Evolutionary conservation across 257 asterid species (phyloP).

Genomic region (Solanum rostratum): DNA sequence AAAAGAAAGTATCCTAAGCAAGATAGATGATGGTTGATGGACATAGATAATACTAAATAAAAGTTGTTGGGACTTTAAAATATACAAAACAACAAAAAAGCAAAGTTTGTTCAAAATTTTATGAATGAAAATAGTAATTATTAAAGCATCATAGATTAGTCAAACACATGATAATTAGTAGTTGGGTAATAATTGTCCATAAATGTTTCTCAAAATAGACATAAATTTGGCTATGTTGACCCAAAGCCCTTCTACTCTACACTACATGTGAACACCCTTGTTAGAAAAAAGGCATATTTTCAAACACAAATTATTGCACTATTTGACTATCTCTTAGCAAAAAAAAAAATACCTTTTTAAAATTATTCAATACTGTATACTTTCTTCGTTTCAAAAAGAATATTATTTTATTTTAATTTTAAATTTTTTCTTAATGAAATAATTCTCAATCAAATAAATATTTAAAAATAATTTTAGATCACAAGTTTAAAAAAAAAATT

Average conservation of each 20-base stretch:
- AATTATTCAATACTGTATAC: too few species aligned
- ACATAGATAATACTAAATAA: not conserved
- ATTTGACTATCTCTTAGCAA: not conserved
- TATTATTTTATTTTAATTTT: too few species aligned
- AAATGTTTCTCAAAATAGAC: not conserved
- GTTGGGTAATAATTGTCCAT: not conserved
- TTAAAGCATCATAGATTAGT: not conserved
- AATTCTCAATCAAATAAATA: too few species aligned
- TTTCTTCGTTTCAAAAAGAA: too few species aligned
- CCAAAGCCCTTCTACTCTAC: not conserved
- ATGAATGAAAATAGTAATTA: not conserved
- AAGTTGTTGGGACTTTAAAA: not conserved
- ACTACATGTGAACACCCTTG: not conserved
- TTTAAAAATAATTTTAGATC: too few species aligned
- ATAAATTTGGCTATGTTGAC: not conserved
- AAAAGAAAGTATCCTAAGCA: too few species aligned
- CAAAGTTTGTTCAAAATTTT: not conserved
- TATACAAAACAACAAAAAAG: not conserved
- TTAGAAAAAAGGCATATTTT: not conserved
- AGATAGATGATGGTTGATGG: not conserved
- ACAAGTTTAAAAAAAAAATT: too few species aligned
- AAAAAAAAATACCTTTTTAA: not conserved
- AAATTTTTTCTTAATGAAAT: too few species aligned
- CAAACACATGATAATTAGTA: not conserved
- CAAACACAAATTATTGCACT: not conserved